A percentile compares a stretch with the other conserved stretches of the same genome.
phyloP scores from a whole-genome alignment of 768 basidiomycete genomes.

The Imleria badia region DNA sequence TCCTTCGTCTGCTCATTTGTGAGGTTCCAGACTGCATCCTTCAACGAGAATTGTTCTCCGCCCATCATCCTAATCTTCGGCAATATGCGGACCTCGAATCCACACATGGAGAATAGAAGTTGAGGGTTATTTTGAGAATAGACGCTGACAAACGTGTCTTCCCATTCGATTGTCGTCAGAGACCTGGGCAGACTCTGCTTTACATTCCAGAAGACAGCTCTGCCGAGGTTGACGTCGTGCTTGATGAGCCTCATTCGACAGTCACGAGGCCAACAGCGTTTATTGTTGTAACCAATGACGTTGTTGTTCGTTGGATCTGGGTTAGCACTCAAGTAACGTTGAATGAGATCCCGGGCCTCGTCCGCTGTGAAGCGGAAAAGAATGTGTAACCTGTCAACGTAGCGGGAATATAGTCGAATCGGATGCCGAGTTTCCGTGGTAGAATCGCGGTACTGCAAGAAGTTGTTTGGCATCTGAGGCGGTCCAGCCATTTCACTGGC shows the following conservation, averaged over 20 bases:
- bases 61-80: conserved; percentile 95
- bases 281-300: conserved; percentile 99
- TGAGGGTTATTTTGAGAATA: conserved; percentile 99
- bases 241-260: conserved; percentile 99
- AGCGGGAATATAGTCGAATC: conserved; percentile 96
- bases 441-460: conserved; percentile 95
- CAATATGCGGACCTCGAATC: conserved; percentile 97
- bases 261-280: conserved; percentile 98
- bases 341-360: conserved; percentile 95
- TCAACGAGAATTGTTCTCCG: conserved; percentile 95
- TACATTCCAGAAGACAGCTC: conserved; percentile 99
- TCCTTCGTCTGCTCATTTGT: conserved; percentile 98
- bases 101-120: conserved; percentile 95
- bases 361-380: conserved; percentile 98
- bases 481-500: conserved; percentile 99
- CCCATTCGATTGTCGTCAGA: conserved; percentile 98
- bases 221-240: conserved; percentile 97
- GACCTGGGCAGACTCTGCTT: conserved; percentile 95
- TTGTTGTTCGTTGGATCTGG: conserved; percentile 99
- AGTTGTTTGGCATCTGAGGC: conserved; percentile 96
- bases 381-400: conserved; percentile 92
- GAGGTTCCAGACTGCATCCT: conserved; percentile 95
- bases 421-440: conserved; percentile 95
- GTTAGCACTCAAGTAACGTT: conserved; percentile 95
- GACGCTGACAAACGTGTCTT: conserved; percentile 95